A percentile compares a stretch with the other conserved stretches of the same genome.
phyloP scores from a whole-genome alignment of 306 rosid species.

The Myrica gale region DNA sequence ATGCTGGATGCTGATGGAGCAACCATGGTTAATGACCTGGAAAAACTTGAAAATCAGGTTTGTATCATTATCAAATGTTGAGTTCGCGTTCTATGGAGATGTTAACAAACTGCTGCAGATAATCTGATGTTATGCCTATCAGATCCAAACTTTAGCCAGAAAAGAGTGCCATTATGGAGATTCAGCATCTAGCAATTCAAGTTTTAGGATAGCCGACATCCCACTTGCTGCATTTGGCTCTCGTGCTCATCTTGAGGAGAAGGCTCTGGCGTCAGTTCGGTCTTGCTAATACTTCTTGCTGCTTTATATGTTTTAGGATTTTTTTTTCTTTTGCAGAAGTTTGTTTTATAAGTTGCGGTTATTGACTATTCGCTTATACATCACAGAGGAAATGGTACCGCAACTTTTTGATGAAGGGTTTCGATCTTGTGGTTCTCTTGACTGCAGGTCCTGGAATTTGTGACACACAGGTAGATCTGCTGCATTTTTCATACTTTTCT shows the following conservation, averaged over 20 bases:
- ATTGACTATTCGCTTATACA: slow-evolving; percentile 34
- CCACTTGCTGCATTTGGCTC: slow-evolving; percentile 90
- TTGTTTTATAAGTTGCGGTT: slow-evolving; percentile 5
- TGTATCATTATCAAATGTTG: slow-evolving; percentile 13
- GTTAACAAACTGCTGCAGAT: slow-evolving; percentile 18
- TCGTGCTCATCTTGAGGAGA: slow-evolving; percentile 94
- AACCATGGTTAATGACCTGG: slow-evolving; percentile 77
- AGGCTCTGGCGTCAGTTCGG: slow-evolving; percentile 87
- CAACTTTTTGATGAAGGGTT: slow-evolving; percentile 95
- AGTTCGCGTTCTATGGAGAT: slow-evolving; percentile 15
- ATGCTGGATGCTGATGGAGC: slow-evolving; percentile 99
- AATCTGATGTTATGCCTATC: slow-evolving; percentile 25
- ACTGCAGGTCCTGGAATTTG: slow-evolving; percentile 96
- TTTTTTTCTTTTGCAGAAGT: slow-evolving; percentile 9
- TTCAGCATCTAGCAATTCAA: slow-evolving; percentile 41
- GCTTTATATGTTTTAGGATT: slow-evolving; percentile 17
- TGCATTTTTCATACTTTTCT: background rate
- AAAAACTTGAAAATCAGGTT: slow-evolving; percentile 93
- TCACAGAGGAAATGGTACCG: slow-evolving; percentile 93
- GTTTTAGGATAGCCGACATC: slow-evolving; percentile 67
- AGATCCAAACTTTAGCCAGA: slow-evolving; percentile 64
- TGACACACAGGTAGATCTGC: slow-evolving; percentile 73
- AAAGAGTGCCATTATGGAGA: slow-evolving; percentile 45
- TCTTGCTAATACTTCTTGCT: slow-evolving; percentile 24
- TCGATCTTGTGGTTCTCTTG: slow-evolving; percentile 92